Evolutionary conservation across 352 stramenopile genomes (phyloP), one percentile per base, ranked within the genome.

Genomic region (Peronospora destructor): DNA sequence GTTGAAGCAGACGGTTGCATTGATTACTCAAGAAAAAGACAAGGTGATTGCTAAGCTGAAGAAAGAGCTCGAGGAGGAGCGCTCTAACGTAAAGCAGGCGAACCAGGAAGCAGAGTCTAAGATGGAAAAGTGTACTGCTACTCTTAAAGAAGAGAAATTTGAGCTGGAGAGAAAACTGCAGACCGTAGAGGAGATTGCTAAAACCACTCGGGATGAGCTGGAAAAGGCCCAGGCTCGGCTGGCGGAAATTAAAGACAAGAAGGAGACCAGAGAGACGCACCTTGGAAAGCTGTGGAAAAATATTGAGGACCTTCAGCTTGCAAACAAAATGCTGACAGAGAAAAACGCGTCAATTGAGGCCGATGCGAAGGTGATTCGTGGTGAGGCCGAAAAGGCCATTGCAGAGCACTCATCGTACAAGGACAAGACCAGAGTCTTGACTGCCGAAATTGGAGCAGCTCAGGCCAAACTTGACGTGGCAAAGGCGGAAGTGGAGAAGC

Each of bases 261-360:
- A 74, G 29, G 66, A 73, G 33, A 53, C 66, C 3, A 60, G 64
- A 40, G 66, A 82, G 55, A 75, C 65, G 38, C 68, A 75, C 28
- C 60, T 82, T 14, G 65, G 66, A 25, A 75, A 76, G 55, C 56
- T 82, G 7, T 73, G 66, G 68, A 78, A 75, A 52, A 68, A 59
- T 28, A 75, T 76, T 21, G 71, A 78, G 40, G 68, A 75, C 32
- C 56, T 78, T 19, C 71, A 81, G 60, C 41, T 71, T 13, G 53
- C 50, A 2, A 79, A 78, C 55, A 66, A 73, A 28, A 60, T 71
- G 25, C 63, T 82, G 3, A 62, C 49, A 10, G 59, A 82, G 39
- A 68, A 76, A 21, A 82, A 79, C 35, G 45, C 48, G 11, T 43
- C 49, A 49, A 58, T 82, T 29, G 66, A 82, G 21, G 54, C 57